Base-by-base conservation (phyloP, 1,284 basidiomycete species). In the Trametes pubescens region DNA sequence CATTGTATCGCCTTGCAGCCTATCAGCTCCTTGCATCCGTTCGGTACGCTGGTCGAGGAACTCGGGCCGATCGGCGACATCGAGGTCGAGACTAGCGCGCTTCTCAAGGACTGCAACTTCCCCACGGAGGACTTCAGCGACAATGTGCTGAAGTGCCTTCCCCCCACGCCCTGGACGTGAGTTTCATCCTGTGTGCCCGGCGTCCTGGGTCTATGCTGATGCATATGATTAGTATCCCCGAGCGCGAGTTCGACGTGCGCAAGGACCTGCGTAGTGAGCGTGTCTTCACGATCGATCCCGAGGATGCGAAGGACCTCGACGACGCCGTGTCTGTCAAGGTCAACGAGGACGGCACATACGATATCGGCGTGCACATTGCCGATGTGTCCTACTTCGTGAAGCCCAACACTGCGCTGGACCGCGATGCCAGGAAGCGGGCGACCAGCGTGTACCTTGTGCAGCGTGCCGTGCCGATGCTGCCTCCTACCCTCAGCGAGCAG, bases 81-180 rank as follows among this genome's bases (percentile, higher is more conserved):
- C 56, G 96, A 99, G 78, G 96, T 98, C 9, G 97, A 99, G 80
- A 99, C 97, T 1, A 96, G 94, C 69, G 98, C 98, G 14, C 82
- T 99, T 64, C 85, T 99, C 70, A 99, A 99, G 78, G 97, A 99
- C 77, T 98, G 95, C 83, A 98, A 99, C 79, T 96, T 96, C 88
- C 95, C 95, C 1, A 94, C 93, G 0, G 95, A 97, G 76, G 95
- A 97, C 68, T 96, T 96, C 76, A 86, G 90, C 16, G 95, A 96
- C 52, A 93, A 93, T 72, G 96, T 98, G n/a, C 78, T 96, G 72
- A 98, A 98, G 78, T 98, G 96, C 75, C 80, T 99, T 35, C 98
- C 98, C 34, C 95, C 97, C 43, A 84, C 93, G 63, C 96, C 96
- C 10, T 99, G 95, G 95, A 88, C 84, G 93, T 94, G 76, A 82